Evolutionary conservation across 73 alveolate genomes (phyloP), one percentile per base, ranked within the genome.

Genomic region (Diophrys appendiculata): DNA sequence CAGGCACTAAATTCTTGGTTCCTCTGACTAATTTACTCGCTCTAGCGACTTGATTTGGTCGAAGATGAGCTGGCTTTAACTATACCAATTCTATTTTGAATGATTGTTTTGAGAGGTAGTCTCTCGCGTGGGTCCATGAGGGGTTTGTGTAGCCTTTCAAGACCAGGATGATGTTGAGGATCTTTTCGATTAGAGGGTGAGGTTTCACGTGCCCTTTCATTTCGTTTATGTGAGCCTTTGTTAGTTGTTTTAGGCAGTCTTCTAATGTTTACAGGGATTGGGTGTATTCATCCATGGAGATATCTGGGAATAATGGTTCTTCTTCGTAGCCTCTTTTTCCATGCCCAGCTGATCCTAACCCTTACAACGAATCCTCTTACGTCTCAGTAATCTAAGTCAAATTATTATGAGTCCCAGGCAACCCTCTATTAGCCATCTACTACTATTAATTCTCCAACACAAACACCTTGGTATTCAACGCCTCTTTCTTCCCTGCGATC

Each of bases 1-100:
- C 83, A 0, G 83, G 83, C 13, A 69, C 64, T 43, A 75, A 25
- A n/a, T 75, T 75, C 30, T 29, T 60, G 2, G 71, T 60, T 11
- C n/a, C 11, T 29, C 71, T 60, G 3, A 60, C 18, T 18, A 18
- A 5, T 43, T 43, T 43, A 43, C 18, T 43, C 2, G 88, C 92
- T 53, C 76, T 77, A 25, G 54, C 24, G 3, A 84, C 80, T 69
- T 84, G 75, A 1, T 72, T 18, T 1, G 92, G 72, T 29, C 71
- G 29, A 25, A 67, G 29, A 0, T 53, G 33, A 8, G 70, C 34
- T 2, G 87, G 77, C 29, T 53, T 77, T 13, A 65, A 34, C 34
- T 79, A 81, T 33, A 86, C 5, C 60, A 86, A 53, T 34, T 86
- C 93, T 31, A 80, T 43, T 56, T 74, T 79, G 52, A 86, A 86